Percentiles rank a stretch among this genome's conserved stretches.
Evolutionary conservation across 2,329 filamentous ascomycete species (phyloP).

Genomic region (Dryadomyces sulphureus): DNA sequence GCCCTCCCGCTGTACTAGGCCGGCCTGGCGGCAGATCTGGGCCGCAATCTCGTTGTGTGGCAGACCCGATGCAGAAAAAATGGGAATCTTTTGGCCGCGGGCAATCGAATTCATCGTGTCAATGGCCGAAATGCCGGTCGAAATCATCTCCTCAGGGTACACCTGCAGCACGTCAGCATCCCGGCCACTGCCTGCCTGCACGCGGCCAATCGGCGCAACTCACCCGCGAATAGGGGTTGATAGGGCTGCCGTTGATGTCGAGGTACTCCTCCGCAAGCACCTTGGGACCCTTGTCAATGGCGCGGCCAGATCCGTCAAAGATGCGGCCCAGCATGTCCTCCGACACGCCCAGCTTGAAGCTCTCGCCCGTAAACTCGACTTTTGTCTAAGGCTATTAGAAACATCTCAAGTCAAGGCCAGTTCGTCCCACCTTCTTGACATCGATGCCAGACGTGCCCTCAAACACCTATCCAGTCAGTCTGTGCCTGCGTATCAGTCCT

Average conservation of each 20-base stretch:
- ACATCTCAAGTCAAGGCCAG: not conserved
- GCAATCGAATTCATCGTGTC: conserved; percentile 98
- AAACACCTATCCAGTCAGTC: conserved; percentile 53
- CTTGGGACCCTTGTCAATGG: conserved; percentile 98
- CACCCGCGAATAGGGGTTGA: conserved; percentile 96
- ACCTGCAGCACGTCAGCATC: conserved; percentile 40
- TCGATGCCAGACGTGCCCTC: conserved; percentile 95
- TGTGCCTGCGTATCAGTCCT: not conserved
- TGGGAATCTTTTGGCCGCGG: conserved; percentile 98
- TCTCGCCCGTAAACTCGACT: conserved; percentile 94
- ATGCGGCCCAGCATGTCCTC: conserved; percentile 99
- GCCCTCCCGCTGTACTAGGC: conserved; percentile 68
- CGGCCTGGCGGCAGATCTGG: conserved; percentile 94
- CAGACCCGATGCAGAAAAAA: conserved; percentile 95
- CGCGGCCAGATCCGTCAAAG: conserved; percentile 93
- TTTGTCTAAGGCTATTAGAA: conserved; percentile 49
- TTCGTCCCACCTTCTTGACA: conserved; percentile 74
- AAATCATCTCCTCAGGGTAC: conserved; percentile 99
- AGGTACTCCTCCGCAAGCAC: conserved; percentile 95
- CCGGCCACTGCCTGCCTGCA: not conserved
- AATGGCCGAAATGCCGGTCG: conserved; percentile 96
- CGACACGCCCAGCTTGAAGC: conserved; percentile 94
- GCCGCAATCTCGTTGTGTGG: conserved; percentile 99
- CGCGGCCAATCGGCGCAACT: conserved; percentile 15
- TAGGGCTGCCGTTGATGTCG: conserved; percentile 97